phyloP scores from a whole-genome alignment of 2,329 filamentous ascomycete genomes.

The Paecilomyces dactylethromorphus region DNA sequence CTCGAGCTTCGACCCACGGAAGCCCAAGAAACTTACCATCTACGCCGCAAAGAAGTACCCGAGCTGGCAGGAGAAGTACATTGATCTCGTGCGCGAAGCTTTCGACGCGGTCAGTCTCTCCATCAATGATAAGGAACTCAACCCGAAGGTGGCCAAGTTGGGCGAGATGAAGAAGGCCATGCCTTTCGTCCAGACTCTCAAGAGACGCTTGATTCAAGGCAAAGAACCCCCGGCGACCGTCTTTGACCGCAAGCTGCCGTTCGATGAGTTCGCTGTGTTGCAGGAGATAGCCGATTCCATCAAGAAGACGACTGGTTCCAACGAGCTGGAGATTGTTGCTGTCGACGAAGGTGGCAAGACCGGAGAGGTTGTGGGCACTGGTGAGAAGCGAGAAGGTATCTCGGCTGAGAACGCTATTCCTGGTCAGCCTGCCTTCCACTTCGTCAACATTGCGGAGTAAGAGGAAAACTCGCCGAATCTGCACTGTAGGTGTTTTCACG shows the following conservation, averaged over 20 bases:
- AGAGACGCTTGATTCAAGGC: constrained; percentile 66
- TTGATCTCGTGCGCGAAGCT: constrained; percentile 67
- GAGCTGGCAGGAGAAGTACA: constrained; percentile 85
- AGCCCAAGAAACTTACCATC: constrained; percentile 85
- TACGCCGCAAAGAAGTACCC: constrained; percentile 77
- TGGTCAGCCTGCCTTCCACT: constrained; percentile 73
- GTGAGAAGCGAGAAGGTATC: constrained; percentile 53
- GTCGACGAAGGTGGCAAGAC: constrained; percentile 56
- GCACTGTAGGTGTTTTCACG: not conserved
- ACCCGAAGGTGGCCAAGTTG: constrained; percentile 71
- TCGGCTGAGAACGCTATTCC: constrained; percentile 72
- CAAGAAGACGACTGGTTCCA: constrained; percentile 67
- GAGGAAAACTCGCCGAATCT: not conserved
- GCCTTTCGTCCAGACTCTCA: constrained; percentile 86
- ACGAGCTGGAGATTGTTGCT: constrained; percentile 63
- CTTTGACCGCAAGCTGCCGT: constrained; percentile 76
- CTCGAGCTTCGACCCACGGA: constrained; percentile 76
- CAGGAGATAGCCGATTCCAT: constrained; percentile 71
- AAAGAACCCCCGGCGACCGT: constrained; percentile 63
- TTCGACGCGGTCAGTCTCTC: constrained; percentile 58
- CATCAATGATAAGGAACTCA: constrained; percentile 74
- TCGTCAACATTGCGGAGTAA: constrained; percentile 65
- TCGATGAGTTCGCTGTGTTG: constrained; percentile 74
- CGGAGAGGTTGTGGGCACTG: constrained; percentile 35
- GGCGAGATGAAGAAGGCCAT: constrained; percentile 89